Evolutionary conservation across 2,329 filamentous ascomycete genomes (phyloP), one percentile per base, ranked within the genome.

Genomic region (Venturia asperata): DNA sequence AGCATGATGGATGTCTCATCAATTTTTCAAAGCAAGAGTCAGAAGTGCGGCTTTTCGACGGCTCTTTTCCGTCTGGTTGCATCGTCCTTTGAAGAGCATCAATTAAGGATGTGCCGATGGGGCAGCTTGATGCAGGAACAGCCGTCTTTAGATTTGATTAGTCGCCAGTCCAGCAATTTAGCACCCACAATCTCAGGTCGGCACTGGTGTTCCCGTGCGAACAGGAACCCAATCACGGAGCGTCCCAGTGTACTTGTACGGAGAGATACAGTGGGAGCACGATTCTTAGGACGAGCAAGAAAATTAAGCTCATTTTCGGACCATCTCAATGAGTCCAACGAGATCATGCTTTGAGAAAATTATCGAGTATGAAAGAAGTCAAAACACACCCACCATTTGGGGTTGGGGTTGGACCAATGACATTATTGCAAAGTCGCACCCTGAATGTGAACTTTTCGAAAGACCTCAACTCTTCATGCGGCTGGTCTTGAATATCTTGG

Each of bases 61-160:
- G 15, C 13, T 10, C 52, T 37, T n/a, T 37, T 37, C 52, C 6
- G 5, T 34, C n/a, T 34, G 49, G 7, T 34, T 10, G 30, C 52
- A 34, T 58, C 30, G 52, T 37, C 52, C 27, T 58, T 37, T 1
- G 17, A 27, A 37, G 30, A 58, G 15, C 30, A 58, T 37, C 30
- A 34, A 34, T 58, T 58, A n/a, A 58, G 30, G 13, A 37, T 37
- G 30, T 37, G 2, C 52, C 15, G 11, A 58, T 58, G 30, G 6
- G 30, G 52, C 27, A 37, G 37, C 30, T 37, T 58, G 30, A 37
- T 24, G 27, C 52, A 58, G 30, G 52, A 58, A 58, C 52, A 58
- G 27, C 52, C 52, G 52, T 37, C 30, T 58, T 52, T n/a, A 39
- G 52, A 37, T 15, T n/a, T 10, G 52, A n/a, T 15, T 58, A 13